A percentile compares a stretch with the other conserved stretches of the same genome.
Evolutionary conservation across 371 early-diverging fungal species (phyloP).

Genomic region (Circinella umbellata): DNA sequence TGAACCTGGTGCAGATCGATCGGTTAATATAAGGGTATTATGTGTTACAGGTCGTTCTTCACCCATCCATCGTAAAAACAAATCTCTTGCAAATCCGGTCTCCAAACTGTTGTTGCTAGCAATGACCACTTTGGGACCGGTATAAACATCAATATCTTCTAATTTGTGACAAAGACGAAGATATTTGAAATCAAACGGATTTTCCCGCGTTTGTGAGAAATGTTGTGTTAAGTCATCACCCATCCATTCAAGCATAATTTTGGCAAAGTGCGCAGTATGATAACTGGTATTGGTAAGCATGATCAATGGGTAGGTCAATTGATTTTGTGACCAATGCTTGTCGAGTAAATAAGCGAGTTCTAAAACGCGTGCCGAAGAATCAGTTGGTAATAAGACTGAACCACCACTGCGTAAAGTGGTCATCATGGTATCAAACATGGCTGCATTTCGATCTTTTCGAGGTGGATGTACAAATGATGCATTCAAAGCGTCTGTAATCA

Average conservation of each 20-base stretch:
- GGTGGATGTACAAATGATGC: constrained; percentile 71
- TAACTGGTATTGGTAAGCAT: constrained; percentile 79
- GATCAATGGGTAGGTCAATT: constrained; percentile 72
- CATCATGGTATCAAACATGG: constrained; percentile 72
- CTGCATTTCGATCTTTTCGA: constrained; percentile 76
- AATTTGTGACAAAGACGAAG: constrained; percentile 69
- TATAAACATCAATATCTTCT: constrained; percentile 73
- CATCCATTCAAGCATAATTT: constrained; percentile 97
- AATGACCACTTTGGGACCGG: constrained; percentile 83
- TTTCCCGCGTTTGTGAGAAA: constrained; percentile 76
- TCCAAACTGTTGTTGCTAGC: constrained; percentile 81
- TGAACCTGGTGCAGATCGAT: constrained; percentile 75
- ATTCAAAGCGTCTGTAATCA: constrained; percentile 92
- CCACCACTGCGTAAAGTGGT: constrained; percentile 68
- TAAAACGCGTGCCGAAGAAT: constrained; percentile 88
- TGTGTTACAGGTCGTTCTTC: neutral
- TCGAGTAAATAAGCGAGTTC: constrained; percentile 93
- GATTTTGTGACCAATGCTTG: constrained; percentile 78
- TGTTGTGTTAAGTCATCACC: constrained; percentile 76
- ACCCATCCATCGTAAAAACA: constrained; percentile 77
- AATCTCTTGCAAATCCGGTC: constrained; percentile 79
- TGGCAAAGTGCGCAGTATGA: constrained; percentile 81
- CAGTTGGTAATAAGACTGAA: constrained; percentile 91
- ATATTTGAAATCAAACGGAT: constrained; percentile 91
- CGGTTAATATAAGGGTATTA: constrained; percentile 81